Percentiles rank a stretch among this genome's conserved stretches.
Evolutionary conservation across 257 asterid species (phyloP).

Genomic region (Capsicum chinense): DNA sequence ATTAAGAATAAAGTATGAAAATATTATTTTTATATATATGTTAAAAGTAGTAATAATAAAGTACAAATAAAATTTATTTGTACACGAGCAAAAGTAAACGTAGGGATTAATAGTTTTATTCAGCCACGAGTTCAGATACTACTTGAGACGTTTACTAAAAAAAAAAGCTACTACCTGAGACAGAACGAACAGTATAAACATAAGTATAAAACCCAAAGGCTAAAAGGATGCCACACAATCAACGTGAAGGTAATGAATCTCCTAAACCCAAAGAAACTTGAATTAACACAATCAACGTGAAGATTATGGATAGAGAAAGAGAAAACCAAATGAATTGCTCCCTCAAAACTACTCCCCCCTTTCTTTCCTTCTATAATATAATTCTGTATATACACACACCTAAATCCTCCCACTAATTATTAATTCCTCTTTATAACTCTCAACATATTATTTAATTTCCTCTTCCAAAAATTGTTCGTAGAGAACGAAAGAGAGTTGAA

Average conservation of each 20-base stretch:
- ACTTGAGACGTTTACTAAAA: too few species aligned
- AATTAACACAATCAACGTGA: background rate
- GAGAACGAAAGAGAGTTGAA: slow-evolving; percentile 14
- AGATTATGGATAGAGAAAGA: background rate
- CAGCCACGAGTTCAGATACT: background rate
- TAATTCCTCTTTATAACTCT: background rate
- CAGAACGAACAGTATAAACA: too few species aligned
- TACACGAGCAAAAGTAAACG: too few species aligned
- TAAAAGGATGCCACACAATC: background rate
- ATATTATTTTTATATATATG: too few species aligned
- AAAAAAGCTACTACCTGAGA: too few species aligned
- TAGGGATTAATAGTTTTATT: background rate
- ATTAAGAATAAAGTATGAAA: too few species aligned
- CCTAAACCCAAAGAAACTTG: background rate
- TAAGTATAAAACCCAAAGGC: background rate
- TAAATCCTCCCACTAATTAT: background rate
- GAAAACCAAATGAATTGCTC: background rate
- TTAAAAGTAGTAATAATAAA: too few species aligned
- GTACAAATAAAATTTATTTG: too few species aligned
- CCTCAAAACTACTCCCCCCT: background rate
- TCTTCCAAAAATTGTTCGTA: background rate
- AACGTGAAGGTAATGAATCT: background rate
- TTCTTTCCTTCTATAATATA: background rate
- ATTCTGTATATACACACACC: background rate
- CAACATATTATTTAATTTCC: background rate